phyloP scores from a whole-genome alignment of 2,329 filamentous ascomycete genomes.

The Macrophomina pseudophaseolina region DNA sequence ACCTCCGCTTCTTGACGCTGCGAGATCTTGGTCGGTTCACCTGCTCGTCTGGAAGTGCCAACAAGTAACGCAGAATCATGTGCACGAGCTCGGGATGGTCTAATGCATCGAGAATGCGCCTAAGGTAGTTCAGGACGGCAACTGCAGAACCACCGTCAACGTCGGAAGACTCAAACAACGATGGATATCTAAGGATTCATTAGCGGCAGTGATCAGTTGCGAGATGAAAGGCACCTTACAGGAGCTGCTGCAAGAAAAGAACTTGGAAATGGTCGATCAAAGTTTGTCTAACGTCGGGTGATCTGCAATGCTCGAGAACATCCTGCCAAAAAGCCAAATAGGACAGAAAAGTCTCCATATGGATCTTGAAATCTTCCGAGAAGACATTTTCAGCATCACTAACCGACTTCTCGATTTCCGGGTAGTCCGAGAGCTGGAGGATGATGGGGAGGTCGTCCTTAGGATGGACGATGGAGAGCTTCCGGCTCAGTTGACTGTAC shows the following conservation, averaged over 20 bases:
- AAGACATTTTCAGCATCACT: slow-evolving; percentile 74
- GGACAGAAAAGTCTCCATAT: slow-evolving; percentile 91
- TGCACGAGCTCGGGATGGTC: slow-evolving; percentile 95
- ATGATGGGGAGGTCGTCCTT: slow-evolving; percentile 78
- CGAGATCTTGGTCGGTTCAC: slow-evolving; percentile 45
- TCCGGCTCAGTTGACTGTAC: slow-evolving; percentile 70
- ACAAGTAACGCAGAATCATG: slow-evolving; percentile 87
- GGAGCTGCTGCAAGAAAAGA: slow-evolving; percentile 89
- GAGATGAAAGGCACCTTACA: slow-evolving; percentile 60
- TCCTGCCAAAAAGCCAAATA: slow-evolving; percentile 98
- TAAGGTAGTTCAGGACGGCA: slow-evolving; percentile 90
- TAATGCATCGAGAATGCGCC: slow-evolving; percentile 85
- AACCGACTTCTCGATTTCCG: slow-evolving; percentile 70
- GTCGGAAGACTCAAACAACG: slow-evolving; percentile 93
- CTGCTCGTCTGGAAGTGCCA: slow-evolving; percentile 72
- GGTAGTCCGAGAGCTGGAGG: slow-evolving; percentile 86
- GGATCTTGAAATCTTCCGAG: slow-evolving; percentile 76
- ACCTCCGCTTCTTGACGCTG: slow-evolving; percentile 77
- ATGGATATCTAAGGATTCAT: slow-evolving; percentile 73
- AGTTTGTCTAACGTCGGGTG: slow-evolving; percentile 88
- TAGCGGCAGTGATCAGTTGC: slow-evolving; percentile 25
- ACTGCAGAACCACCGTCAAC: slow-evolving; percentile 96
- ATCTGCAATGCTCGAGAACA: slow-evolving; percentile 92
- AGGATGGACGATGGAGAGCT: slow-evolving; percentile 81
- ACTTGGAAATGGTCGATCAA: slow-evolving; percentile 96